A percentile compares a stretch with the other conserved stretches of the same genome.
These are phyloP conservation scores for Coemansia sp. DNA, from an alignment of 192 early-diverging fungal genomes.

Conservation along the genomic window DNA sequence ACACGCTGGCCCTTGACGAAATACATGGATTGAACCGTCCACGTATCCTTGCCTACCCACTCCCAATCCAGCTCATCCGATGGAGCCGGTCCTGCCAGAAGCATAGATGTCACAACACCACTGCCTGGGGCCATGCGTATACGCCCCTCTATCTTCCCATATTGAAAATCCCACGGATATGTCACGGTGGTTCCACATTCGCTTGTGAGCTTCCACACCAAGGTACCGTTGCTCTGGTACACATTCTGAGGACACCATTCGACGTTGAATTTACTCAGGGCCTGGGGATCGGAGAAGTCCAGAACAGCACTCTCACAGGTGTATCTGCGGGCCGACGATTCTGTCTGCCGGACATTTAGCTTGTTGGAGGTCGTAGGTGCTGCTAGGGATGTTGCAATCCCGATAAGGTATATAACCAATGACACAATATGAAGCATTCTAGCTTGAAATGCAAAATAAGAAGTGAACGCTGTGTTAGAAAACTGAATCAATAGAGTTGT, in stretches of 20 bases:
- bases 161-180: constrained; percentile 34
- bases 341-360: constrained; percentile 7
- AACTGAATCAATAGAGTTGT: background rate
- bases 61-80: constrained; percentile 67
- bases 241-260: constrained; percentile 52
- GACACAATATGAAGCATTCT: background rate
- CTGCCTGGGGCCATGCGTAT: constrained; percentile 42
- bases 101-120: constrained; percentile 58
- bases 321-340: constrained; percentile 2
- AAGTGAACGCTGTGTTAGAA: background rate
- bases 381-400: background rate
- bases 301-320: constrained; percentile 32
- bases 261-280: constrained; percentile 35
- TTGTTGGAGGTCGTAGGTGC: background rate
- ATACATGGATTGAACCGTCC: constrained; percentile 56
- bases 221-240: constrained; percentile 27
- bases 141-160: constrained; percentile 42
- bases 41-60: constrained; percentile 61
- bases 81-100: constrained; percentile 48
- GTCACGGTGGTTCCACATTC: constrained; percentile 50
- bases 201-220: constrained; percentile 37
- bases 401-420: background rate
- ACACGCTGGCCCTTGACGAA: constrained; percentile 57
- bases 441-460: background rate
- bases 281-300: constrained; percentile 32